Conservation (phyloP, 371 early-diverging fungal species). For the Mortierella polycephala region DNA sequence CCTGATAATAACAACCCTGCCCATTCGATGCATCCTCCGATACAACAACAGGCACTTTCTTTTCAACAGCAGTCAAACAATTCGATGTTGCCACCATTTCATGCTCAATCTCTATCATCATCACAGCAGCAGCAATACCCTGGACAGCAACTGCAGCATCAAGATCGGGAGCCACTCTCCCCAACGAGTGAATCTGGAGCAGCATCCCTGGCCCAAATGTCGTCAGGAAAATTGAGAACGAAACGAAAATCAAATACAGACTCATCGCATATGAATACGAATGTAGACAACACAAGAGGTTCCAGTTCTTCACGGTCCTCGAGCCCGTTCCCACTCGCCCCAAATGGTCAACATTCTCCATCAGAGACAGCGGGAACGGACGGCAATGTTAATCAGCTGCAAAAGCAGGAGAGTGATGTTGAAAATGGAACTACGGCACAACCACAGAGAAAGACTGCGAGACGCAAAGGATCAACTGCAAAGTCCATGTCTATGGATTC, state of each 20-base stretch:
- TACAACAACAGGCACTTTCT: slow-evolving; percentile 4
- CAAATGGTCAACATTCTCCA: slow-evolving; percentile 12
- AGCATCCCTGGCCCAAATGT: slow-evolving; percentile 3
- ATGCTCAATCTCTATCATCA: neutral
- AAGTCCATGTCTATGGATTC: slow-evolving; percentile 24
- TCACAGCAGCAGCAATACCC: slow-evolving; percentile 17
- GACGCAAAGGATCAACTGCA: slow-evolving; percentile 30
- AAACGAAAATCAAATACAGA: slow-evolving; percentile 40
- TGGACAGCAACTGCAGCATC: slow-evolving; percentile 20
- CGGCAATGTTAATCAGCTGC: slow-evolving; percentile 6
- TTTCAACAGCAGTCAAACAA: slow-evolving; percentile 19
- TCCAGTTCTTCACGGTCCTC: slow-evolving; percentile 26
- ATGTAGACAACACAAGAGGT: neutral
- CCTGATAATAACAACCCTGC: slow-evolving; percentile 5
- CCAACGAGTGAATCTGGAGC: slow-evolving; percentile 18
- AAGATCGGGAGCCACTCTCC: slow-evolving; percentile 21
- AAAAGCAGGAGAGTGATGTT: slow-evolving; percentile 28
- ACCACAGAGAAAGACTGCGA: slow-evolving; percentile 15
- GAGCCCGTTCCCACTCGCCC: slow-evolving; percentile 8
- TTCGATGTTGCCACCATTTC: slow-evolving; percentile 20
- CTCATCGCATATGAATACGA: neutral
- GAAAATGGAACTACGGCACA: slow-evolving; percentile 18
- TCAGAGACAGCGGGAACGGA: slow-evolving; percentile 6
- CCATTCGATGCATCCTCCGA: slow-evolving; percentile 1
- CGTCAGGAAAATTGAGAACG: slow-evolving; percentile 12